Conservation (phyloP, 805 yeast species). For the Candida maltosa region DNA sequence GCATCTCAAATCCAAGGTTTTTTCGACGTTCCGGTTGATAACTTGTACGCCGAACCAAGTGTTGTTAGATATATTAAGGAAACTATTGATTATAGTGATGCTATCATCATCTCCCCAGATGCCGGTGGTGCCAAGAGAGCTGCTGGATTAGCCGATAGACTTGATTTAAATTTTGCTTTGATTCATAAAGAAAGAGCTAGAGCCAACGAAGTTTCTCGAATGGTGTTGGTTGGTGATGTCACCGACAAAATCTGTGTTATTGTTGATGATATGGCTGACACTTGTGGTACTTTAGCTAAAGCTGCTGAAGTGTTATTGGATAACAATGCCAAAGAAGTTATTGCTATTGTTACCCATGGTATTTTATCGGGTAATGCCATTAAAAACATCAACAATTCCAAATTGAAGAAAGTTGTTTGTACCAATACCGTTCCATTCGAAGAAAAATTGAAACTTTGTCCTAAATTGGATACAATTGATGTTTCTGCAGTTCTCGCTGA, state of each 20-base stretch:
- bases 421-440: slow-evolving; percentile 80
- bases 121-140: slow-evolving; percentile 91
- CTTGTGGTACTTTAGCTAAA: slow-evolving; percentile 82
- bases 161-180: slow-evolving; percentile 78
- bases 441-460: slow-evolving; percentile 55
- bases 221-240: slow-evolving; percentile 87
- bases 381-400: slow-evolving; percentile 64
- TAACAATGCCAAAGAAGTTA: slow-evolving; percentile 67
- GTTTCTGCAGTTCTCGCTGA: slow-evolving; percentile 75
- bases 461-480: slow-evolving; percentile 66
- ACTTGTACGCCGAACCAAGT: slow-evolving; percentile 79
- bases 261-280: slow-evolving; percentile 88
- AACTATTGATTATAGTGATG: slow-evolving; percentile 37
- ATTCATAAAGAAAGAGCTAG: slow-evolving; percentile 82
- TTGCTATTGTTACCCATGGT: slow-evolving; percentile 84
- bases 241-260: slow-evolving; percentile 69
- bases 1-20: slow-evolving; percentile 90
- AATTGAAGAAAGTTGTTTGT: slow-evolving; percentile 67
- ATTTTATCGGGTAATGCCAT: slow-evolving; percentile 74
- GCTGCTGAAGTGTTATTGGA: slow-evolving; percentile 74
- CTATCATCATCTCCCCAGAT: slow-evolving; percentile 77
- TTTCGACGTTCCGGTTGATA: slow-evolving; percentile 80
- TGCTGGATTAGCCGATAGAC: slow-evolving; percentile 77
- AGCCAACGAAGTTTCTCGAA: slow-evolving; percentile 79
- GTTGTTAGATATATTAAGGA: slow-evolving; percentile 74